Evolutionary conservation across 139 green algal species (phyloP).

Genomic region (Coelastrella sp.): DNA sequence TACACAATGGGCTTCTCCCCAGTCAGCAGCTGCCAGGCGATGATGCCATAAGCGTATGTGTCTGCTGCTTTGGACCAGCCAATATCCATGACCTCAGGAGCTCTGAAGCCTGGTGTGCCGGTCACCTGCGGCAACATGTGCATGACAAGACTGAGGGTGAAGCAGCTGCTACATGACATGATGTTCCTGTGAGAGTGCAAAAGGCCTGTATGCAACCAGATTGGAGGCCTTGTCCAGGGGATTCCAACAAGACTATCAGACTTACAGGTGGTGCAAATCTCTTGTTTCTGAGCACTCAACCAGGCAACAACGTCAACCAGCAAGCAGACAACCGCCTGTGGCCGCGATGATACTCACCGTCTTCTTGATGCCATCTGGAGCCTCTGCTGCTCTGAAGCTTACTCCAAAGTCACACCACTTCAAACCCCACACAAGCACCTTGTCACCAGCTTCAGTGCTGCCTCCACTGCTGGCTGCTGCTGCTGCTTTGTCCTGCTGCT

Average conservation of each 20-base stretch:
- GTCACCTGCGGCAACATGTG: neutral
- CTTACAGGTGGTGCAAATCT: no score
- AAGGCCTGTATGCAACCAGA: no score
- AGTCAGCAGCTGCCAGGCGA: slow-evolving; percentile 42
- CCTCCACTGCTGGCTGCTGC: neutral
- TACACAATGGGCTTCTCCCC: slow-evolving; percentile 44
- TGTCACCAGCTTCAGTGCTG: neutral
- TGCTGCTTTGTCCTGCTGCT: neutral
- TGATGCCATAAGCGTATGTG: slow-evolving; percentile 38
- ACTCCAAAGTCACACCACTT: slow-evolving; percentile 52
- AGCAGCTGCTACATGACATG: no score
- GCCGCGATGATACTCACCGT: slow-evolving; percentile 5
- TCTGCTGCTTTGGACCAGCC: slow-evolving; percentile 44
- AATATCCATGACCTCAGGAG: slow-evolving; percentile 36
- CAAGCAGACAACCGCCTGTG: neutral
- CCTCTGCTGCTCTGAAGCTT: slow-evolving; percentile 43
- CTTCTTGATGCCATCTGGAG: neutral
- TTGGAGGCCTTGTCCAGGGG: no score
- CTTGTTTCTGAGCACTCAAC: no score
- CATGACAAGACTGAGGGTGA: no score
- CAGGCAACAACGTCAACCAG: no score
- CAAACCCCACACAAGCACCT: slow-evolving; percentile 18
- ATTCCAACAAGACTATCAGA: no score
- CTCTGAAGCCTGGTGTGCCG: slow-evolving; percentile 42
- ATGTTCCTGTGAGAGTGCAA: no score